Evolutionary conservation across 306 rosid species (phyloP), one percentile per base, ranked within the genome.

Genomic region (Casuarina glauca): DNA sequence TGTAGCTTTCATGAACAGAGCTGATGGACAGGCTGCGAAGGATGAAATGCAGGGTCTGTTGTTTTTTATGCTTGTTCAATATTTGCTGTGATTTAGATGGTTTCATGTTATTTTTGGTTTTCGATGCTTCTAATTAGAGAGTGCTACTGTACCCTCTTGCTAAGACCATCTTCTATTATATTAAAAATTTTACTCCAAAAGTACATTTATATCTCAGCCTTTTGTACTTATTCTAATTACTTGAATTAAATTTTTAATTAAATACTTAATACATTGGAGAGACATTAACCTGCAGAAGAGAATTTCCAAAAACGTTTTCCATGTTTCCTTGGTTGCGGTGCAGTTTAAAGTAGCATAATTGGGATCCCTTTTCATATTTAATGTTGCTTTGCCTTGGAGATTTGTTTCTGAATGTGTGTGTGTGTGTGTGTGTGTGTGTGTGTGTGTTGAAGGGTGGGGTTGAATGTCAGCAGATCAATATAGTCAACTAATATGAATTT

Each of bases 1-100:
- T 90, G 99, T 96, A 49, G 99, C 99, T 86, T 96, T 96, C 92
- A 96, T 96, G 99, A 96, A 96, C 79, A 91, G 99, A 84, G 91
- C 77, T 81, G 99, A 96, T 86, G 99, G 98, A 49, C 99, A 96
- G 82, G 99, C 99, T 53, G 99, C 99, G 3, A 96, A 96, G 86
- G 99, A 96, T 78, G 99, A 96, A 85, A 96, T 96, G 99, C 99
- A 96, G 87, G 99, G 99, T 96, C 70, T 81, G 81, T 38, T 80
- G n/a, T 52, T 74, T 81, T 66, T 71, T 80, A 55, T 15, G 71
- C 64, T 15, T 38, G 38, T 9, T 70, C 42, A 20, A 7, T 39
- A 39, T n/a, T 44, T 44, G 26, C 49, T 42, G 42, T 42, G 8
- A 66, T 17, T 41, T 66, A 20, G 69, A 63, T 63, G 69, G 15